Percentiles rank a stretch among this genome's conserved stretches.
Conservation (phyloP, 805 yeast species). For the Suhomyces prunicola region DNA sequence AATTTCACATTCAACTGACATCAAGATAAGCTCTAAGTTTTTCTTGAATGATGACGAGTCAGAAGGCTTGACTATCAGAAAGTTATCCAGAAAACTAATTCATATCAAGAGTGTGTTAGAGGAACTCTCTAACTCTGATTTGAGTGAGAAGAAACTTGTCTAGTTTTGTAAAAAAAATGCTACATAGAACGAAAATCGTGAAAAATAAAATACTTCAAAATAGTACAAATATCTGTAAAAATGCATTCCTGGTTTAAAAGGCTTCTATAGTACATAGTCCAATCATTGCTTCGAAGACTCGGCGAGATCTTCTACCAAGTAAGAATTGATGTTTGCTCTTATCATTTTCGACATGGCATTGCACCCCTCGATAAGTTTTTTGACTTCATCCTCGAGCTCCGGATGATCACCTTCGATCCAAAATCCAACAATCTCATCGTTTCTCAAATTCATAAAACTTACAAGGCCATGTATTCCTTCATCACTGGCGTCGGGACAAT, state of each 20-base stretch:
- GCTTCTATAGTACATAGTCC: not conserved
- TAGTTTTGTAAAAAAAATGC: not conserved
- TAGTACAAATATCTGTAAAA: not conserved
- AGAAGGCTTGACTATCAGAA: slow-evolving; percentile 14
- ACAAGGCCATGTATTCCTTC: slow-evolving; percentile 37
- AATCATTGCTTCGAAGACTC: not conserved
- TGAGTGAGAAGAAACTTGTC: slow-evolving; percentile 10
- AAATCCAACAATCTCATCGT: slow-evolving; percentile 58
- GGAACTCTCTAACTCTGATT: slow-evolving; percentile 26
- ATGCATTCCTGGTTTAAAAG: not conserved
- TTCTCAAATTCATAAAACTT: slow-evolving; percentile 52
- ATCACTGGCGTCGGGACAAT: slow-evolving; percentile 10
- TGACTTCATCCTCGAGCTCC: slow-evolving; percentile 21
- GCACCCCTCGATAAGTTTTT: slow-evolving; percentile 41
- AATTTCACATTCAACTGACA: slow-evolving; percentile 21
- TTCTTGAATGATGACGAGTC: slow-evolving; percentile 23
- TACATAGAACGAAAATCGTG: not conserved
- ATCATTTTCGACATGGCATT: slow-evolving; percentile 40
- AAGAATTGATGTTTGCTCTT: slow-evolving; percentile 45
- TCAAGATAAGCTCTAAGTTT: slow-evolving; percentile 34
- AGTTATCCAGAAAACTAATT: slow-evolving; percentile 21
- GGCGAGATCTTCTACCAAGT: slow-evolving; percentile 21
- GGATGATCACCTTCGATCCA: slow-evolving; percentile 42
- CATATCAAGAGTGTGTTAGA: slow-evolving; percentile 21
- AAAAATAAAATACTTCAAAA: not conserved